Base-by-base conservation (phyloP, 2,329 filamentous ascomycete species). In the Geoglossum cookeanum region DNA sequence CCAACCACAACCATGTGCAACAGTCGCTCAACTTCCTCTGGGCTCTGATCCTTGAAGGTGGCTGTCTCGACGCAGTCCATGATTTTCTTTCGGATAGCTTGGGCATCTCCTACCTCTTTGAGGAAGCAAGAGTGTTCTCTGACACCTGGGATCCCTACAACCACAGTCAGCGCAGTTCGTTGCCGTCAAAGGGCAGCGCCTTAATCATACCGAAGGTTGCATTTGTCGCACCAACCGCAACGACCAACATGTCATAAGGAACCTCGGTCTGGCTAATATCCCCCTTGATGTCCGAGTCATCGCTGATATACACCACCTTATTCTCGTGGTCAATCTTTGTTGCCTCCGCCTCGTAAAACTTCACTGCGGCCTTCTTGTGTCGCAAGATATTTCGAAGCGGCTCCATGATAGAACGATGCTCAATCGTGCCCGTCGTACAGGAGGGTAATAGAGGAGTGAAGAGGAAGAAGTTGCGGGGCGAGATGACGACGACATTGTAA, bases 371-470 rank as follows among this genome's bases (percentile, higher is more conserved):
- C 74, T 87, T 89, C 80, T 97, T 97, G 75, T 92, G 86, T 67
- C 90, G 87, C 64, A 95, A 79, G 70, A 98, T 95, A 70, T 92
- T 88, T 68, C 92, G 88, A 66, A 98, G 85, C 58, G 92, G 92
- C 76, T 98, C 92, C 92, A 98, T 98, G 73, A 98, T 98, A 68
- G 90, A 97, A 70, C 92, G 88, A 76, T 97, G 92, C 78, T 98
- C 92, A 71, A 98, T 92, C 65, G 88, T 85, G 66, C 92, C 92
- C 63, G 91, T 96, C 56, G 92, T 97, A 74, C 92, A 98, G 68
- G 91, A 97, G 62, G 92, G 92, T 60, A 98, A 81, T 59, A 98
- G 82, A 60, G 92, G 92, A 33, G 92, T 98, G 79, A 98, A 98
- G 64, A 98, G 84, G 83, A 98, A 98, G 80, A 95, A 98, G 76